Percentiles rank a stretch among this genome's conserved stretches.
Conservation (phyloP, 78 protist species). For the Andalucia godoyi region DNA sequence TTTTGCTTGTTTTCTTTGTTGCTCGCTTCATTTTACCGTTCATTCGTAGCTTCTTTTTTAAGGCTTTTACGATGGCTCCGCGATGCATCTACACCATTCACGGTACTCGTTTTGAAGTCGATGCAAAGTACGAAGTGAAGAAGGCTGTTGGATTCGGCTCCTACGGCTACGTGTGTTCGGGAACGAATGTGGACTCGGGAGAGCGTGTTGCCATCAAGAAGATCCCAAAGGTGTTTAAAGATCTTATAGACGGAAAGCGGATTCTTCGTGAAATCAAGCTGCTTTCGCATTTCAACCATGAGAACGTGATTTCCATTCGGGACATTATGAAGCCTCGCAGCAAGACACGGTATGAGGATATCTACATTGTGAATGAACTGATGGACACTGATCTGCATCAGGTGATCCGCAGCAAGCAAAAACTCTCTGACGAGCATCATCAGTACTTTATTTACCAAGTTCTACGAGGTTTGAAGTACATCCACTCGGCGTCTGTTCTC, state of each 20-base stretch:
- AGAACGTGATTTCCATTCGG: background rate
- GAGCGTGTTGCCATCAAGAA: conserved; percentile 87
- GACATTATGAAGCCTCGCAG: conserved; percentile 3
- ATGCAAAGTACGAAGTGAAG: conserved; percentile 20
- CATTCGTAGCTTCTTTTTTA: too few species aligned
- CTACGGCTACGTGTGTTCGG: conserved; percentile 58
- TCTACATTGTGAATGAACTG: conserved; percentile 78
- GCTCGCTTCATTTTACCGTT: too few species aligned
- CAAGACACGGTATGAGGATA: conserved; percentile 6
- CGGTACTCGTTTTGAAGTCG: conserved; percentile 38
- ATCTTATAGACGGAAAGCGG: conserved; percentile 78
- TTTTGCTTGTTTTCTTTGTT: too few species aligned
- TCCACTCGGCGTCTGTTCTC: conserved; percentile 91
- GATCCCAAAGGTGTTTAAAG: conserved; percentile 72
- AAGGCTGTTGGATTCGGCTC: conserved; percentile 73
- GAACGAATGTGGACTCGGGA: background rate
- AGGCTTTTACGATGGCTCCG: too few species aligned
- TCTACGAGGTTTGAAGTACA: conserved; percentile 80
- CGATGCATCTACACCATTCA: conserved; percentile 12
- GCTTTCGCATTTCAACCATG: conserved; percentile 31
- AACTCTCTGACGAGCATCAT: conserved; percentile 84
- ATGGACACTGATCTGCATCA: conserved; percentile 93
- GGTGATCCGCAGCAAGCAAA: conserved; percentile 77
- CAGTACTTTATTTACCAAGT: conserved; percentile 91
- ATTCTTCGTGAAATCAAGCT: conserved; percentile 91